Percentiles rank a stretch among this genome's conserved stretches.
These are phyloP conservation scores for Neurospora sp. DNA, from an alignment of 495 filamentous ascomycete species.

Conservation along the genomic window DNA sequence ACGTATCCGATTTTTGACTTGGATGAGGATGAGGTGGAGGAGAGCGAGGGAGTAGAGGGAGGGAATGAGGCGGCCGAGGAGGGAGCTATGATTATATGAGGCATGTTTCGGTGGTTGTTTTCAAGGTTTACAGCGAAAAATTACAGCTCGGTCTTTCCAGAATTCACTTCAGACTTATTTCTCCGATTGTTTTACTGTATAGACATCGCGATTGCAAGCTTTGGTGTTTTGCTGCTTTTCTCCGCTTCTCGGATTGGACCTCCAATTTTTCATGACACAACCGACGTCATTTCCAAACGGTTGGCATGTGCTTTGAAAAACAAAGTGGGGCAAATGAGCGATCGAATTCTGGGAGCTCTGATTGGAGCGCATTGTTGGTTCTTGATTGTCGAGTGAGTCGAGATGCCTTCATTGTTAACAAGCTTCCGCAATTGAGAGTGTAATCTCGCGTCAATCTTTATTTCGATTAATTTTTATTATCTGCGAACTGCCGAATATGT, in stretches of 20 bases:
- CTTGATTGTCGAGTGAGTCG: background rate
- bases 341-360: background rate
- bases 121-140: background rate
- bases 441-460: background rate
- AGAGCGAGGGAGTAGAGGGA: slow-evolving; percentile 20
- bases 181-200: background rate
- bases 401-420: background rate
- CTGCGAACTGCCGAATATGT: background rate
- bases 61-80: slow-evolving; percentile 6
- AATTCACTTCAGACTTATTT: background rate
- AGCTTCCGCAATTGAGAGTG: fast-evolving
- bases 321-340: background rate
- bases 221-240: background rate
- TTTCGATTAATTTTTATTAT: background rate
- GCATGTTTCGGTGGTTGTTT: background rate
- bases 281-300: background rate
- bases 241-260: background rate
- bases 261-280: background rate
- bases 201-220: background rate
- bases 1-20: slow-evolving; percentile 77
- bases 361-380: background rate
- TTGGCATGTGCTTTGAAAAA: background rate
- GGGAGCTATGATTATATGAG: slow-evolving; percentile 27
- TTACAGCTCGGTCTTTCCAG: background rate
- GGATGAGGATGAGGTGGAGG: slow-evolving; percentile 57